Base-by-base conservation (phyloP, 345 rosid genomes). In the Citrus hindsii region DNA sequence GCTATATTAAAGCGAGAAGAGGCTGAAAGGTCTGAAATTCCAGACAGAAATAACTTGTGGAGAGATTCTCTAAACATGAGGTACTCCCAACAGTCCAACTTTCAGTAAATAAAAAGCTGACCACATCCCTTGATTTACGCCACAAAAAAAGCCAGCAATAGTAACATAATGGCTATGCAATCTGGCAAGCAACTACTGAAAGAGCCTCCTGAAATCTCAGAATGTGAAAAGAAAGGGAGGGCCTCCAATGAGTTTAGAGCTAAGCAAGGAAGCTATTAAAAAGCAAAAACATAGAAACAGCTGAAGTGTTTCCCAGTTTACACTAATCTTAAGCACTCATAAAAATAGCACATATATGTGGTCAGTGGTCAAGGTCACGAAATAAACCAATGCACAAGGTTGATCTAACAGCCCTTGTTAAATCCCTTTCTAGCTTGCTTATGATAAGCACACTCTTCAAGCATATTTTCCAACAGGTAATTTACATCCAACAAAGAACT, bases 131-230 rank as follows among this genome's bases (percentile, higher is more conserved):
- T 21, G 64, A 53, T 42, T 59, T 48, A 56, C 16, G 7, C 69
- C 32, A 58, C 9, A 70, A 28, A 37, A 74, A 77, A 27, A 6
- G 56, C 74, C 76, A 79, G 63, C 33, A 70, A 32, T 28, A 60
- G 30, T 12, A 42, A 65, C 30, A 61, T 27, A 48, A 82, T 71
- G 28, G 53, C 58, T 27, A 76, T 67, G 70, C 42, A 24, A 71
- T 40, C 65, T 64, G 37, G 32, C 67, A 38, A 66, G 51, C 59
- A 42, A 71, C 37, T 48, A 59, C 55, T 48, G 69, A 63, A 64
- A 77, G 66, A 27, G 40, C 13, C 5, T 69, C 73, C 70, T 30
- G 75, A 69, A 77, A 69, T 76, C 77, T 74, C 65, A 56, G 67
- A 62, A 62, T 28, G 48, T 25, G 46, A 32, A 55, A 33, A n/a